These are phyloP conservation scores for Colletotrichum navitas DNA, from an alignment of 2,329 filamentous ascomycete species.

Conservation along the genomic window DNA sequence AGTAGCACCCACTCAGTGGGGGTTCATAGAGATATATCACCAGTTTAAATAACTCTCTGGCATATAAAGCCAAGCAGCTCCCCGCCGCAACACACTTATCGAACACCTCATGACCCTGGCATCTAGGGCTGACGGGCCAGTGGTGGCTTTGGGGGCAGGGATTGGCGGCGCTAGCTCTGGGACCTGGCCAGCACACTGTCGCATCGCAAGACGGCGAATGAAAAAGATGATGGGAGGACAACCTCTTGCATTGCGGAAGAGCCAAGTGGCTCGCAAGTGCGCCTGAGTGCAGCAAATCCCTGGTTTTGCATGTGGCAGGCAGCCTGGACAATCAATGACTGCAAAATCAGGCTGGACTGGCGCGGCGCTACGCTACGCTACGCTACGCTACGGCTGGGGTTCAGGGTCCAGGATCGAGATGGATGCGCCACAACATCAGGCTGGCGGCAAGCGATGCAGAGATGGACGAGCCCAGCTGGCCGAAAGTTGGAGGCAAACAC, in stretches of 20 bases:
- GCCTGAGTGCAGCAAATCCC: too few relatives aligned
- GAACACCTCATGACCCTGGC: slow-evolving; percentile 1
- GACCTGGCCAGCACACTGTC: not conserved
- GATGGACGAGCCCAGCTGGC: not conserved
- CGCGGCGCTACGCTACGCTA: not conserved
- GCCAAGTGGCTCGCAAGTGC: slow-evolving; percentile 9
- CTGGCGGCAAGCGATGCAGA: not conserved
- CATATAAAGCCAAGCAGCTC: not conserved
- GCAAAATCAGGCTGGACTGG: not conserved
- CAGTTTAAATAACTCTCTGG: slow-evolving; percentile 12
- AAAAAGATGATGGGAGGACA: not conserved
- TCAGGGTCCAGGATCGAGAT: slow-evolving; percentile 15
- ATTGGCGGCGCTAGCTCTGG: not conserved
- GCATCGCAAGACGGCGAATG: slow-evolving; percentile 17
- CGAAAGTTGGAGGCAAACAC: not conserved
- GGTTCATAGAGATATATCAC: not conserved
- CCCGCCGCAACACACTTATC: not conserved
- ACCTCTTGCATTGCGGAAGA: not conserved
- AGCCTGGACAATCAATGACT: not conserved
- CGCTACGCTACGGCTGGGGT: not conserved
- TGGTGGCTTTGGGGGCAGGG: slow-evolving; percentile 11
- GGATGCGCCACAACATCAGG: slow-evolving; percentile 3
- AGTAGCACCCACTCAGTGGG: not conserved
- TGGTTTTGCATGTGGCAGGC: not conserved
- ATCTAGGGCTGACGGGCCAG: slow-evolving; percentile 28